Conservation (phyloP, 2,329 filamentous ascomycete genomes). For the Chaetothyriales sp. region DNA sequence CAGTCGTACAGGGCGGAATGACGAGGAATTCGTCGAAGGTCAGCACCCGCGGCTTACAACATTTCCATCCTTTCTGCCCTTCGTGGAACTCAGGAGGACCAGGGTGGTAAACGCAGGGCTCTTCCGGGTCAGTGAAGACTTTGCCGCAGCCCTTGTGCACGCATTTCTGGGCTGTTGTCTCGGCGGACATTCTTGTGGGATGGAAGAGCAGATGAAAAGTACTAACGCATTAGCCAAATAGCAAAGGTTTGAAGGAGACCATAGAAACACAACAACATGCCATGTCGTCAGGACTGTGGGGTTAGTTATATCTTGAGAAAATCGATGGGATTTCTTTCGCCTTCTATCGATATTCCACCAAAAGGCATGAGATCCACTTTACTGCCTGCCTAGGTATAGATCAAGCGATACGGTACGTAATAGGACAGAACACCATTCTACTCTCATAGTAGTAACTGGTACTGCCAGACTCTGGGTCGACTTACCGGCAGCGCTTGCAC, state of each 20-base stretch:
- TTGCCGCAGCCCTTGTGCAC: slow-evolving; percentile 95
- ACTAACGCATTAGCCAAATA: background rate
- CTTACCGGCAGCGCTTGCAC: no score
- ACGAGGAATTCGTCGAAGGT: slow-evolving; percentile 96
- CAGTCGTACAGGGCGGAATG: slow-evolving; percentile 83
- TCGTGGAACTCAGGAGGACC: slow-evolving; percentile 93
- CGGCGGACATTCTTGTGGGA: background rate
- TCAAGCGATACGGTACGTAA: no score
- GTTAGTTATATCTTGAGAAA: no score
- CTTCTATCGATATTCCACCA: background rate
- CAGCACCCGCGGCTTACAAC: slow-evolving; percentile 90
- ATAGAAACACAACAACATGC: background rate
- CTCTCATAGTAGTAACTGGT: no score
- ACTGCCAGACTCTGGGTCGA: no score
- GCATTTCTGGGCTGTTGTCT: slow-evolving; percentile 45
- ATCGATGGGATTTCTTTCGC: background rate
- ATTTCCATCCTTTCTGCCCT: slow-evolving; percentile 98
- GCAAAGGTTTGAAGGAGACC: background rate
- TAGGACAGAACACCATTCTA: no score
- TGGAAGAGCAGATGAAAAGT: background rate
- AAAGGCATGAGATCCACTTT: no score
- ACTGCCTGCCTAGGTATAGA: no score
- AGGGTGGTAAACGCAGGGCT: slow-evolving; percentile 73
- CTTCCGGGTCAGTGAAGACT: slow-evolving; percentile 62
- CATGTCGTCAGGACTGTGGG: no score